Evolutionary conservation across 805 yeast genomes (phyloP).

Genomic region (Saturnispora quitensis): DNA sequence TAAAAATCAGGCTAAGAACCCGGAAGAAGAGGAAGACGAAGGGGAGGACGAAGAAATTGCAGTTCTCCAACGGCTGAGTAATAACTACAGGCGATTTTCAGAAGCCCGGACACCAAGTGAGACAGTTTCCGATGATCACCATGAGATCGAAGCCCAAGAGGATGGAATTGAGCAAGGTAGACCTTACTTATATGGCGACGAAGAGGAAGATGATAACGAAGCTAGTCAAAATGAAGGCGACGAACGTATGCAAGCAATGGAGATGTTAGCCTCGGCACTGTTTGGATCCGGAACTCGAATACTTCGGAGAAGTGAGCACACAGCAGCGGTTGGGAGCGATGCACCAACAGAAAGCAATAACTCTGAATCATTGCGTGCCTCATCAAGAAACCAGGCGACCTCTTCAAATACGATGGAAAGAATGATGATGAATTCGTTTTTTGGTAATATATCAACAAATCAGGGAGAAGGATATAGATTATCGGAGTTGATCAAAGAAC

Average conservation of each 20-base stretch:
- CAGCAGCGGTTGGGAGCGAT: not conserved
- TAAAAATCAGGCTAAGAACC: not conserved
- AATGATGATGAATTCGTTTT: constrained; percentile 22
- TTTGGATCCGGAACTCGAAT: not conserved
- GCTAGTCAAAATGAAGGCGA: constrained; percentile 18
- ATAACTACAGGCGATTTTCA: constrained; percentile 30
- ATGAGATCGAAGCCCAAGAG: constrained; percentile 18
- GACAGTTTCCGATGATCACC: not conserved
- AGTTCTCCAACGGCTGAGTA: constrained; percentile 32
- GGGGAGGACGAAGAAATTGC: constrained; percentile 18
- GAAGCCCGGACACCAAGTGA: constrained; percentile 14
- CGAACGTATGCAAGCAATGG: constrained; percentile 11
- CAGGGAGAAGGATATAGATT: constrained; percentile 8
- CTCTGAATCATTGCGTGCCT: not conserved
- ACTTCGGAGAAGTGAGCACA: not conserved
- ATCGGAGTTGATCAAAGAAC: constrained; percentile 28
- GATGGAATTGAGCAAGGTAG: constrained; percentile 16
- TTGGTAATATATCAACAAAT: constrained; percentile 22
- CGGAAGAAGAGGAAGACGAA: not conserved
- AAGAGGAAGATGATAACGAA: constrained; percentile 13
- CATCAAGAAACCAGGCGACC: not conserved
- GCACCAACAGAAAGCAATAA: not conserved
- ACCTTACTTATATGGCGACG: constrained; percentile 7
- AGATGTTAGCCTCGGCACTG: constrained; percentile 12
- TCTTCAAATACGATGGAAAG: constrained; percentile 11